Base-by-base conservation (phyloP, 106 monocot genomes). In the Hemerocallis citrina region DNA sequence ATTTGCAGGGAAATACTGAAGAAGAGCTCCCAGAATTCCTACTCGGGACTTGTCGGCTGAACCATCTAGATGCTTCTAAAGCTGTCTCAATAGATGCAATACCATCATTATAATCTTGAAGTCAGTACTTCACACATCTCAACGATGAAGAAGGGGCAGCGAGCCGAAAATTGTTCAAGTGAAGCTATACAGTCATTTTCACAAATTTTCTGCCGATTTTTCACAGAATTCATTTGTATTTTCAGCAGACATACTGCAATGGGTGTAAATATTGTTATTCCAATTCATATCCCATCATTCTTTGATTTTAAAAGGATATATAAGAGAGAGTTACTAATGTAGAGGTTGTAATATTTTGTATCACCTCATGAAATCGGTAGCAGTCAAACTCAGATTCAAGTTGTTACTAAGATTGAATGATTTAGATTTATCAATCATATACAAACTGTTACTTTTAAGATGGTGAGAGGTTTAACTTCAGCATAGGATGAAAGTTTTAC, bases 11-110 rank as follows among this genome's bases (percentile, higher is more conserved):
- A 4, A 85, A 89, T 45, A 85, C 75, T n/a, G 51, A 71, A 38
- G 89, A 85, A 64, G 89, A 89, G 67, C 78, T 89, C 34, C 89
- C 89, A 15, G 89, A 89, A 55, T 81, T 85, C 63, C 73, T 89
- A 21, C 84, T 89, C 8, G 89, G 89, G 46, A 85, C 89, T 20
- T 89, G 89, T 59, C 81, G 85, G 9, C 45, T 89, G 73, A 85
- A 89, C 61, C 85, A 85, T 68, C 78, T 89, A 5, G 89, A 89
- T 58, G 85, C 73, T 25, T 55, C 85, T 4, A 89, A 79, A 78
- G 55, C 89, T 27, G 63, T 85, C 19, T 47, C 72, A 17, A 43
- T n/a, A n/a, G n/a, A n/a, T n/a, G n/a, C n/a, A n/a, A n/a, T 71
- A 49, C 65, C 37, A 5, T 44, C 64, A 31, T 82, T 61, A 58